Evolutionary conservation across 2,329 filamentous ascomycete species (phyloP), one percentile per base, ranked within the genome.

Genomic region (Allantophomopsis cytisporea): DNA sequence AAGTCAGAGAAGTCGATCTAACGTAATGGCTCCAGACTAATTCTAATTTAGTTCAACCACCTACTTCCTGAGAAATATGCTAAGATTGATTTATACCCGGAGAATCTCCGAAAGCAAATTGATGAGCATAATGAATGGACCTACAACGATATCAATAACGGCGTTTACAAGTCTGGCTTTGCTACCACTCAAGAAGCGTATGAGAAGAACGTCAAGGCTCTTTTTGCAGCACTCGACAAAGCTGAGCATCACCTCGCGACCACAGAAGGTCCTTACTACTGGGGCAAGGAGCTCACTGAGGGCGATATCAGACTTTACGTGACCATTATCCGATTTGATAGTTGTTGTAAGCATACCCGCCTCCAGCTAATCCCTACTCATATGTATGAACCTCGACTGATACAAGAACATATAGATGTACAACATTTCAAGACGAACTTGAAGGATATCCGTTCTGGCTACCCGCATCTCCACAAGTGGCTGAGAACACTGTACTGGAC

Each of bases 141-240:
- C 20, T 94, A 94, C 60, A 69, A 78, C 51, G 54, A 62, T 33
- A 76, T 83, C 61, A 83, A 82, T 60, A 82, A 82, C 53, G 78
- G 78, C 46, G 77, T 82, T 38, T 80, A 80, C 63, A 79, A 78
- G 62, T 74, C 77, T 43, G 88, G 88, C 30, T 94, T 94, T 54
- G 87, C 88, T 20, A 88, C 79, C 4, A 83, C 81, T 1, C 80
- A 89, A 60, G 73, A 76, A 47, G 85, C 85, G 1, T 95, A 95
- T 59, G 81, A 89, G 52, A 70, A 72, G 43, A 80, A 83, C 51
- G 76, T 94, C 2, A 45, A 52, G 1, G 59, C 69, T 0, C 72
- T 95, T 8, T 95, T 95, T 57, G 68, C 72, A 41, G 78, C 79
- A 0, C 74, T 95, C 7, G 84, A 94, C 60, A 69, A 72, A 23